Base-by-base conservation (phyloP, 208 protist species). In the Herpetomonas samuelpessoai region DNA sequence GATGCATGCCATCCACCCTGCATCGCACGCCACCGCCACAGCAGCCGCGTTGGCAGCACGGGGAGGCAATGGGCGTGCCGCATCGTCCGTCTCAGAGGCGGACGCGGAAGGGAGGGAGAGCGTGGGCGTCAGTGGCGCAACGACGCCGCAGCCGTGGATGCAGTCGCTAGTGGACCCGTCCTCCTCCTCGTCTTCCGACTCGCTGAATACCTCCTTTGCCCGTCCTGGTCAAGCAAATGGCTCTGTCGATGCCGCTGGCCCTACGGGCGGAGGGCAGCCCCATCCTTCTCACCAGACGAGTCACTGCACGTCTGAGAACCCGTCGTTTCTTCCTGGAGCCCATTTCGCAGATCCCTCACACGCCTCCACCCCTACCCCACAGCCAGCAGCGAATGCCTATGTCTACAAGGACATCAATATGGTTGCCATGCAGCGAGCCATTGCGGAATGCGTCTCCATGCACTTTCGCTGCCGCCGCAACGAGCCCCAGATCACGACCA, bases 381-480 rank as follows among this genome's bases (percentile, higher is more conserved):
- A 4, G 7, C 18, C 50, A 19, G n/a, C 50, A 6, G 25, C 31
- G 9, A 16, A 30, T 2, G 51, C 51, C 9, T 41, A 62, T 22
- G 46, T 56, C 41, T 77, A 66, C 55, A 62, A 68, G 14, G 76
- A 67, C 19, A 65, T 83, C 27, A 83, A 71, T 35, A 65, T 60
- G 19, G 57, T 70, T 27, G 81, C 87, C 24, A 53, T 94, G 25
- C 79, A 79, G 46, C 57, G 79, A 3, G 87, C 87, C 27, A 91
- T 93, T 54, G 74, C 82, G 24, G 87, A 93, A 55, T 76, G 63
- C 19, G 45, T 86, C 26, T 57, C 68, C 51, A 68, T 91, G 10
- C 68, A 71, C 38, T 79, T 81, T 27, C 79, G 76, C 49, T 90
- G 83, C 56, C 44, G 60, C 29, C 68, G 60, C 35, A 82, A 93